Base-by-base conservation (phyloP, 2,329 filamentous ascomycete genomes). In the Phialophora expanda region DNA sequence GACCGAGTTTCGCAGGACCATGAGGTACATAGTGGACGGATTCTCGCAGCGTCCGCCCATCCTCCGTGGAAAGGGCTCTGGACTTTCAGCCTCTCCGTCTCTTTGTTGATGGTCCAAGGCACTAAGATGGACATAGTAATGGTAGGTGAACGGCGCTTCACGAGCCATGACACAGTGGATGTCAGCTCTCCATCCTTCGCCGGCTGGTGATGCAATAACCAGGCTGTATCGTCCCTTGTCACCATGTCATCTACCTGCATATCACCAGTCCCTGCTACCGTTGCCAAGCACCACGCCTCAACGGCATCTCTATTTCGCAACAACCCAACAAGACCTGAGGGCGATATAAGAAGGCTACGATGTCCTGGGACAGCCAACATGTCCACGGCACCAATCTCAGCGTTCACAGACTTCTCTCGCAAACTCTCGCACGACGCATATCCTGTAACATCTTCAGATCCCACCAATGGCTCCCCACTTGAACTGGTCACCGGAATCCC, bases 401-500 rank as follows among this genome's bases (percentile, higher is more conserved):
- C 22, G 9, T 12, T 26, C 14, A 51, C 24, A 51, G 24, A 26
- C 22, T 12, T 17, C 48, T 26, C 20, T n/a, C 17, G 6, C 38
- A n/a, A n/a, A 44, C 6, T 17, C 2, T n/a, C 7, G 17, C 17
- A 44, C 34, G 32, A 26, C 14, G 7, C 17, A 20, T 69, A 14
- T 59, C 66, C 64, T 32, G 11, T 22, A 24, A 24, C 9, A 53
- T 48, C 69, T 61, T 59, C 44, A 51, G 55, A 8, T 63, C 61
- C 58, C 71, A 51, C 11, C 48, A 56, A 68, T 66, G 11, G n/a
- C 48, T 17, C 71, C 65, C 56, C 55, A 46, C 20, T 28, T 64
- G 41, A 64, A 53, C 30, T 64, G 61, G 78, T 78, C 76, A 71
- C 73, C 66, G 82, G 81, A 70, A 72, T 78, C 73, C 58, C 77